A percentile compares a stretch with the other conserved stretches of the same genome.
These are phyloP conservation scores for Saccharomycopsis fermentans DNA, from an alignment of 805 yeast genomes.

Conservation along the genomic window DNA sequence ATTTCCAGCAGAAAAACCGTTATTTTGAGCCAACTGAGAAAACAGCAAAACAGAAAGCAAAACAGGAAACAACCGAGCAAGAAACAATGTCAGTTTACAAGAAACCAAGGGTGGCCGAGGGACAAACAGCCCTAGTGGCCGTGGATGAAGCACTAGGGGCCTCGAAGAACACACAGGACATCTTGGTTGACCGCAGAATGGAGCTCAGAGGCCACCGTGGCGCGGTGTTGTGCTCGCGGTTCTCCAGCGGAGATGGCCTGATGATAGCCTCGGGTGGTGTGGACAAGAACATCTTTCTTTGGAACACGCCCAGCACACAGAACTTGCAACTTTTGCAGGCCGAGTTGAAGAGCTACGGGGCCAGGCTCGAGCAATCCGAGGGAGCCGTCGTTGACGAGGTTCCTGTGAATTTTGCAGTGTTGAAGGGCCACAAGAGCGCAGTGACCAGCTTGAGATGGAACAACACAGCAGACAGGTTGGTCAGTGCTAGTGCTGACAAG, in stretches of 20 bases:
- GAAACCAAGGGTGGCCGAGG: constrained; percentile 1
- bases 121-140: not conserved
- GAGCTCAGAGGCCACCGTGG: constrained; percentile 44
- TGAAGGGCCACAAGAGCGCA: constrained; percentile 53
- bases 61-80: not conserved
- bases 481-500: constrained; percentile 50
- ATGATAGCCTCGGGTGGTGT: constrained; percentile 52
- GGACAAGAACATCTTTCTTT: constrained; percentile 37
- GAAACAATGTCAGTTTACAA: constrained; percentile 6
- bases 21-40: too few relatives aligned
- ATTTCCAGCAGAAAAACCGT: too few relatives aligned
- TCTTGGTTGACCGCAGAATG: constrained; percentile 1
- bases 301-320: constrained; percentile 22
- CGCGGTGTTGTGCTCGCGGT: constrained; percentile 41
- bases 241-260: constrained; percentile 38
- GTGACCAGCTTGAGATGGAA: constrained; percentile 52
- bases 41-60: too few relatives aligned
- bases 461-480: constrained; percentile 32
- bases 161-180: too few relatives aligned
- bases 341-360: not conserved
- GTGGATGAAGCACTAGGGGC: too few relatives aligned
- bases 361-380: not conserved
- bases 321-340: not conserved
- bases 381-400: constrained; percentile 19
- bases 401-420: constrained; percentile 33